Evolutionary conservation across 805 yeast species (phyloP).

Genomic region (Diddensiella caesifluorescens): DNA sequence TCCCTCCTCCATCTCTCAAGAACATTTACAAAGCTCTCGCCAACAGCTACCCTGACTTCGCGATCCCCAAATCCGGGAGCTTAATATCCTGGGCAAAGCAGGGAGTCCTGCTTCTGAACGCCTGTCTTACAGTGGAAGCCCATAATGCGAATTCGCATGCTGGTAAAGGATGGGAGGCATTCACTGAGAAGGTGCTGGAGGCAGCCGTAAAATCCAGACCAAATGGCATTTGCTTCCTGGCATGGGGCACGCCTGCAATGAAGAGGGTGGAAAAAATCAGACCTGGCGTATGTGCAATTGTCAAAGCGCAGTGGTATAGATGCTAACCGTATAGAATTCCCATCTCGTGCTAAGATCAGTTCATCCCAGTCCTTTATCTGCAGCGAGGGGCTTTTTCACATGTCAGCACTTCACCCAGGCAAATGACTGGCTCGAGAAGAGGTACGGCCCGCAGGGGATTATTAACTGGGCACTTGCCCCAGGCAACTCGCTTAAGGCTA

Average conservation of each 20-base stretch:
- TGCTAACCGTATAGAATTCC: slow-evolving; percentile 2
- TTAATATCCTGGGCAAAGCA: slow-evolving; percentile 78
- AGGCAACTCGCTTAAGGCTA: slow-evolving; percentile 16
- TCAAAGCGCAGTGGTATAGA: background rate
- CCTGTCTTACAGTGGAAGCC: slow-evolving; percentile 86
- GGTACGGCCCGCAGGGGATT: slow-evolving; percentile 37
- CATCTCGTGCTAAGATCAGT: slow-evolving; percentile 61
- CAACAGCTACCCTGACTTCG: slow-evolving; percentile 64
- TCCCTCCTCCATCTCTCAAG: slow-evolving; percentile 80
- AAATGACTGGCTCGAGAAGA: slow-evolving; percentile 65
- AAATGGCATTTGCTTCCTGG: slow-evolving; percentile 65
- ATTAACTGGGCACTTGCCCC: slow-evolving; percentile 62
- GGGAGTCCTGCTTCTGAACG: slow-evolving; percentile 83
- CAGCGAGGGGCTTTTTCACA: slow-evolving; percentile 78
- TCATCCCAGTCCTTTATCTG: slow-evolving; percentile 95
- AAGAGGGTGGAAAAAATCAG: slow-evolving; percentile 46
- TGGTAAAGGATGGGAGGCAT: slow-evolving; percentile 84
- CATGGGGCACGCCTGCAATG: slow-evolving; percentile 78
- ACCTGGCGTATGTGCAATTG: slow-evolving; percentile 19
- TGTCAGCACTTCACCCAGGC: slow-evolving; percentile 67
- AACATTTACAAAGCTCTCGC: slow-evolving; percentile 80
- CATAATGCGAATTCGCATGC: slow-evolving; percentile 93
- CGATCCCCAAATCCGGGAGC: slow-evolving; percentile 60
- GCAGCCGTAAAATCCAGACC: slow-evolving; percentile 38
- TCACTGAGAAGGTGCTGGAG: slow-evolving; percentile 68